These are phyloP conservation scores for Castanopsis chinensis DNA, from an alignment of 306 rosid genomes.

Conservation along the genomic window DNA sequence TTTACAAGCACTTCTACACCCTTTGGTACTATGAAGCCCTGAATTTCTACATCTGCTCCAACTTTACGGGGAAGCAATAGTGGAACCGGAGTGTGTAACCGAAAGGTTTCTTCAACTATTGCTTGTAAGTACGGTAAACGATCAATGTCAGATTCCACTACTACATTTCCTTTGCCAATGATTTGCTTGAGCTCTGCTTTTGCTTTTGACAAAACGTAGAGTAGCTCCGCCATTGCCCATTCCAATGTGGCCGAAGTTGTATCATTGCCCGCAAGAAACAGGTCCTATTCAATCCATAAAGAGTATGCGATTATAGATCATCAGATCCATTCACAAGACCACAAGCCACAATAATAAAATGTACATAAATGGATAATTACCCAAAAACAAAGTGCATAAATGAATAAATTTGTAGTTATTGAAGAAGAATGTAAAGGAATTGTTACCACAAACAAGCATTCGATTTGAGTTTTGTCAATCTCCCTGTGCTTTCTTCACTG, in stretches of 20 bases:
- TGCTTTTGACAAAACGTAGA: constrained; percentile 11
- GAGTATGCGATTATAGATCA: neutral
- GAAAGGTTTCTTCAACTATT: constrained; percentile 25
- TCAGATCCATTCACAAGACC: neutral
- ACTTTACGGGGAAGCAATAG: constrained; percentile 22
- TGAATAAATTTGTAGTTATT: neutral
- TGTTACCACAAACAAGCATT: constrained; percentile 5
- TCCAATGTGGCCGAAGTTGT: constrained; percentile 27
- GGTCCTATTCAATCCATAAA: neutral
- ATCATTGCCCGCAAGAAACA: constrained; percentile 24
- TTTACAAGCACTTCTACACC: constrained; percentile 42
- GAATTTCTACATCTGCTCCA: constrained; percentile 2
- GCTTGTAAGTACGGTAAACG: constrained; percentile 30
- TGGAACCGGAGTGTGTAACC: constrained; percentile 16
- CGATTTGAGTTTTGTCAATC: constrained; percentile 1
- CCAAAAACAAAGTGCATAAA: neutral
- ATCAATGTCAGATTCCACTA: constrained; percentile 18
- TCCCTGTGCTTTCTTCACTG: neutral
- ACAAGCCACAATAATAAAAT: neutral
- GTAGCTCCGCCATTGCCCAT: constrained; percentile 36
- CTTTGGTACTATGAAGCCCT: constrained; percentile 5
- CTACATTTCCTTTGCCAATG: constrained; percentile 19
- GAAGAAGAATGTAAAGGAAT: neutral
- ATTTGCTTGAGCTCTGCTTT: constrained; percentile 8
- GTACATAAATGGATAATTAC: no score